phyloP scores from a whole-genome alignment of 2,329 filamentous ascomycete species.

The Rutstroemia sp. region DNA sequence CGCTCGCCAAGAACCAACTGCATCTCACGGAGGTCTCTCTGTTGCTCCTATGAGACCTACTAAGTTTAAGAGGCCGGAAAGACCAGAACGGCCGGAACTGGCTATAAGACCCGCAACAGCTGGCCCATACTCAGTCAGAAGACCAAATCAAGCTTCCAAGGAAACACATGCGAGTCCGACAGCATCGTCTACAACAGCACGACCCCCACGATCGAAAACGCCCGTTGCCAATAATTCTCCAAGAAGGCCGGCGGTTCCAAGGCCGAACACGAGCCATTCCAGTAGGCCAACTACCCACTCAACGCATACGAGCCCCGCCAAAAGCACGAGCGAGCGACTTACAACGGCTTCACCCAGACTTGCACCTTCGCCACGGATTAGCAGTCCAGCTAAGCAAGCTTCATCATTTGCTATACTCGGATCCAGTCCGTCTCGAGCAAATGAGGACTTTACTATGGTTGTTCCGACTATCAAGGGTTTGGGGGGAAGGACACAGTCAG shows the following conservation, averaged over 20 bases:
- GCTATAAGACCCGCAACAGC: conserved; percentile 55
- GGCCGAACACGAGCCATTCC: conserved; percentile 31
- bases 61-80: conserved; percentile 40
- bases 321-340: conserved; percentile 23
- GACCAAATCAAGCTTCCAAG: conserved; percentile 25
- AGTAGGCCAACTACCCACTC: conserved; percentile 26
- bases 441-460: conserved; percentile 48
- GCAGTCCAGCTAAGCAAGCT: conserved; percentile 17
- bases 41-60: conserved; percentile 56
- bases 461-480: conserved; percentile 40
- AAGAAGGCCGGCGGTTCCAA: conserved; percentile 15
- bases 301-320: conserved; percentile 37
- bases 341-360: conserved; percentile 10
- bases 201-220: conserved; percentile 38
- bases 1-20: conserved; percentile 36
- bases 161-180: conserved; percentile 27
- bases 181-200: conserved; percentile 30
- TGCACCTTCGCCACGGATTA: conserved; percentile 15
- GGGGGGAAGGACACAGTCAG: conserved; percentile 25
- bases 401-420: conserved; percentile 13
- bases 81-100: conserved; percentile 44
- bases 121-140: conserved; percentile 56
- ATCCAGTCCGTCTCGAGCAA: conserved; percentile 37
- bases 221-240: conserved; percentile 40
- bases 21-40: conserved; percentile 49